These are phyloP conservation scores for Candida cerambycidarum DNA, from an alignment of 805 yeast genomes.

Conservation along the genomic window DNA sequence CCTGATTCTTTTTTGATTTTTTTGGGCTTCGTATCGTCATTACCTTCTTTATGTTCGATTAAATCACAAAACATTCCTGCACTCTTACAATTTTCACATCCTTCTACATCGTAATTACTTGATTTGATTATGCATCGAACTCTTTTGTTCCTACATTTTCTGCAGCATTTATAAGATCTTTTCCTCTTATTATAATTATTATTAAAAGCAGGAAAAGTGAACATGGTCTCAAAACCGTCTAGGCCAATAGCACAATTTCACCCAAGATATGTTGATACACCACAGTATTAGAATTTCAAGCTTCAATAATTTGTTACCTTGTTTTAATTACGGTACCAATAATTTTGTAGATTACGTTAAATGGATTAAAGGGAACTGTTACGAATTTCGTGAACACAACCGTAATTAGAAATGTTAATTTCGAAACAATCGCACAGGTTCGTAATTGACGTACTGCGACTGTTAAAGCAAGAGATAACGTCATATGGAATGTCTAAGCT, in stretches of 20 bases:
- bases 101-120: conserved; percentile 24
- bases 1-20: not conserved
- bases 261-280: too few relatives aligned
- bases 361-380: not conserved
- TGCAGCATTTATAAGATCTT: conserved; percentile 35
- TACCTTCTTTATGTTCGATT: conserved; percentile 1
- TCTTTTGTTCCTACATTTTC: conserved; percentile 27
- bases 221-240: conserved; percentile 19
- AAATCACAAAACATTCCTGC: conserved; percentile 22
- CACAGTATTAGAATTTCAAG: too few relatives aligned
- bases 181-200: conserved; percentile 33
- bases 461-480: not conserved
- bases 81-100: conserved; percentile 29
- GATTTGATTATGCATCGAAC: conserved; percentile 28
- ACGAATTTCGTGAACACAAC: not conserved
- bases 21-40: not conserved
- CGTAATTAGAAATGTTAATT: not conserved
- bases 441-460: conserved; percentile 5
- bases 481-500: too few relatives aligned
- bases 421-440: not conserved
- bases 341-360: not conserved
- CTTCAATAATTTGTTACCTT: too few relatives aligned
- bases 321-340: too few relatives aligned
- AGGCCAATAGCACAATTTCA: not conserved
- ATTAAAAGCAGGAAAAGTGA: conserved; percentile 38